Evolutionary conservation across 176 grass and related monocot genomes (phyloP).

Genomic region (Neostapfia colusana): DNA sequence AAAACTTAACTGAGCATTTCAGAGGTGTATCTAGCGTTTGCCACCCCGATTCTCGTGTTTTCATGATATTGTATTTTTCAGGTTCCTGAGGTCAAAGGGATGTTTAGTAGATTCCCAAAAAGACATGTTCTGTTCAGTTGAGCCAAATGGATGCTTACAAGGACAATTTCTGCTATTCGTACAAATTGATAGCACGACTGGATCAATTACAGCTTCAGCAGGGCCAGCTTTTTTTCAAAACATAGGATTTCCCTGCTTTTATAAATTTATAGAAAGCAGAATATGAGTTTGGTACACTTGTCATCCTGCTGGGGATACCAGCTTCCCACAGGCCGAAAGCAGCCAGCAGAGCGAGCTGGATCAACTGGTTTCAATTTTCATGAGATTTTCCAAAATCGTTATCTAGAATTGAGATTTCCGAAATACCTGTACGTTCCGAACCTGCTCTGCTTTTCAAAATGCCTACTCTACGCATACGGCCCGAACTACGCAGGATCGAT

Average conservation of each 20-base stretch:
- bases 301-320: too few species aligned
- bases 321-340: too few species aligned
- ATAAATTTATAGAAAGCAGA: too few species aligned
- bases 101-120: background rate
- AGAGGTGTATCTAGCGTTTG: background rate
- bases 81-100: background rate
- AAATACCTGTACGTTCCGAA: background rate
- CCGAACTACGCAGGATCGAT: background rate
- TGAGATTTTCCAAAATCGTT: too few species aligned
- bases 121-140: background rate
- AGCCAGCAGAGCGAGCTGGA: background rate
- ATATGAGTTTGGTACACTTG: too few species aligned
- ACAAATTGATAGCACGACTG: background rate
- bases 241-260: too few species aligned
- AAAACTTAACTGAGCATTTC: background rate
- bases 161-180: background rate
- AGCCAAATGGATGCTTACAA: background rate
- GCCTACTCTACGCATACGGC: background rate
- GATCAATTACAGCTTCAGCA: background rate
- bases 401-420: background rate
- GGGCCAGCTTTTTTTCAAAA: too few species aligned
- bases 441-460: background rate
- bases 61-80: background rate
- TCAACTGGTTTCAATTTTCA: background rate
- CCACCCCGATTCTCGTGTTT: background rate